A percentile compares a stretch with the other conserved stretches of the same genome.
phyloP scores from a whole-genome alignment of 768 basidiomycete genomes.

The Lactifluus volemus region DNA sequence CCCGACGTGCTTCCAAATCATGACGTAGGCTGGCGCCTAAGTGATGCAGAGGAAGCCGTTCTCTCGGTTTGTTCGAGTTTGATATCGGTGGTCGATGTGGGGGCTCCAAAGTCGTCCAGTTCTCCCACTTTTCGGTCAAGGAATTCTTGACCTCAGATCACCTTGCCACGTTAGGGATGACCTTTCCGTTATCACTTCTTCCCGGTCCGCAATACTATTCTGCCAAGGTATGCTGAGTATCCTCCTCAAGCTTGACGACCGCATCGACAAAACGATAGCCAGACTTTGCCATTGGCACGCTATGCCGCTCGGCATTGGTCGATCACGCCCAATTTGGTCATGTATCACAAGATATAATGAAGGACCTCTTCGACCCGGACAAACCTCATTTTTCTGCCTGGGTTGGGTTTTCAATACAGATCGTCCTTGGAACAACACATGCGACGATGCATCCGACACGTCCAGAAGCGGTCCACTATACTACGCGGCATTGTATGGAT shows the following conservation, averaged over 20 bases:
- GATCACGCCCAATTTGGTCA: neutral
- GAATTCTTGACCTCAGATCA: slow-evolving; percentile 3
- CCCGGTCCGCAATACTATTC: neutral
- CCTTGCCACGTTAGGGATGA: neutral
- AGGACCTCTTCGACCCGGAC: neutral
- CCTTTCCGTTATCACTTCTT: neutral
- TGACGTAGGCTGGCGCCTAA: neutral
- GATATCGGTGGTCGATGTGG: no score
- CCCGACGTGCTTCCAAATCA: neutral
- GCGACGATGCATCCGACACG: neutral
- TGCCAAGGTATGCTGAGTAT: neutral
- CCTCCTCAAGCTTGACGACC: no score
- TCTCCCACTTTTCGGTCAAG: no score
- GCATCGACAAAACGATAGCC: no score
- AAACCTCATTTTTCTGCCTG: neutral
- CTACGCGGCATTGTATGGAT: neutral
- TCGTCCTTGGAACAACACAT: neutral
- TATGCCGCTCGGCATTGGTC: slow-evolving; percentile 2
- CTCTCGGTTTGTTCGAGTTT: no score
- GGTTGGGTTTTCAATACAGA: slow-evolving; percentile 2
- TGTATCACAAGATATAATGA: neutral
- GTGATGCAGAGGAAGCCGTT: no score
- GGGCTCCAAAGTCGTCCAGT: no score
- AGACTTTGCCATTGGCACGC: neutral
- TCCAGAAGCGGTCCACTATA: neutral